phyloP scores from a whole-genome alignment of 2,329 filamentous ascomycete species.

The Colletotrichum tropicale region DNA sequence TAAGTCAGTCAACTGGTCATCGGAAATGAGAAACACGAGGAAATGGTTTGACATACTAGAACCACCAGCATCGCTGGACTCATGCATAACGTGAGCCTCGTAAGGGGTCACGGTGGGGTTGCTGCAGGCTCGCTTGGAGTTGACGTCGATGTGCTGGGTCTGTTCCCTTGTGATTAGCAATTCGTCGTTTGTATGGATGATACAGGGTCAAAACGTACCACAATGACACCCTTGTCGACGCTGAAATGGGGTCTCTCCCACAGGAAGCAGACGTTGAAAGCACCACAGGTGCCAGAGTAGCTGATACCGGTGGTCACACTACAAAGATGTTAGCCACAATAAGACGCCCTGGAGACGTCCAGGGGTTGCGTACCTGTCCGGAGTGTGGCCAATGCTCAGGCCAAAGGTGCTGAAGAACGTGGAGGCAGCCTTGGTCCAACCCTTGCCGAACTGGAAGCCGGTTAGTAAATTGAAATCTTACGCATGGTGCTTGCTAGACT shows the following conservation, averaged over 20 bases:
- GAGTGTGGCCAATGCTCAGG: not conserved
- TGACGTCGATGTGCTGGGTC: not conserved
- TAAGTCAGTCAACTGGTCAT: not conserved
- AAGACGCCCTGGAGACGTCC: not conserved
- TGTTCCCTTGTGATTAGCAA: not conserved
- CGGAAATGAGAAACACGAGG: rapidly evolving
- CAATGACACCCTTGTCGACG: not conserved
- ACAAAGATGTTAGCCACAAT: not conserved
- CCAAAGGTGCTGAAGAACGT: not conserved
- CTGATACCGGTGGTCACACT: not conserved
- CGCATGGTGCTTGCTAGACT: not conserved
- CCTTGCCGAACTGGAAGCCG: not conserved
- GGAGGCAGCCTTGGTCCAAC: not conserved
- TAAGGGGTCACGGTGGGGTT: not conserved
- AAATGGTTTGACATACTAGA: not conserved
- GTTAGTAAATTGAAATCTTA: not conserved
- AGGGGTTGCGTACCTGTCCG: not conserved
- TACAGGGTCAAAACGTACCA: not conserved
- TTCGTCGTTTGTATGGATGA: not conserved
- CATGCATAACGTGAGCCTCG: not conserved
- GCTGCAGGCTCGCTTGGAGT: not conserved
- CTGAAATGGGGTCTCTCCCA: not conserved
- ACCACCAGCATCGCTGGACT: not conserved
- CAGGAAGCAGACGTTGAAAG: not conserved
- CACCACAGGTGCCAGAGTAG: not conserved